These are phyloP conservation scores for Kluyveromyces lactis DNA, from an alignment of 805 yeast species.

Conservation along the genomic window DNA sequence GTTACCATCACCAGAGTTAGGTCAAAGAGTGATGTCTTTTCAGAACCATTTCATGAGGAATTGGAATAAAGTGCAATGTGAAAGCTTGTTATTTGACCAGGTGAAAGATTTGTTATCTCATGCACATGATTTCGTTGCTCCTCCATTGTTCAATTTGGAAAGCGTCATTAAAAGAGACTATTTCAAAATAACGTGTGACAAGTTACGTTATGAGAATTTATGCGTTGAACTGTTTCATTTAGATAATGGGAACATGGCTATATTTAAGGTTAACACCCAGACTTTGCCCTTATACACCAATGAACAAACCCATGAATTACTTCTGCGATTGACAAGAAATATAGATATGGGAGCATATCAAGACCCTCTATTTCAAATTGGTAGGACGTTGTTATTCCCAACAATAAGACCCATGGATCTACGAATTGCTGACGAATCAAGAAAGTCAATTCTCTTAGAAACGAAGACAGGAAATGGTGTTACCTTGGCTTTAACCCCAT, in stretches of 20 bases:
- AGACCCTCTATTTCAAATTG: slow-evolving; percentile 12
- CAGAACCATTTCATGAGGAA: slow-evolving; percentile 11
- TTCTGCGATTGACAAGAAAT: not conserved
- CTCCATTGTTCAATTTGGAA: slow-evolving; percentile 13
- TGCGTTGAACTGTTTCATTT: slow-evolving; percentile 22
- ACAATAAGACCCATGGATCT: slow-evolving; percentile 19
- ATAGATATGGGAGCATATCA: slow-evolving; percentile 7
- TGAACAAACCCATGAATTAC: slow-evolving; percentile 3
- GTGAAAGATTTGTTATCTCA: slow-evolving; percentile 21
- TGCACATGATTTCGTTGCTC: slow-evolving; percentile 10
- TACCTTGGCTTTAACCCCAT: slow-evolving; percentile 13
- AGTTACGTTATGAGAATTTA: slow-evolving; percentile 11
- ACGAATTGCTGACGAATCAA: slow-evolving; percentile 7
- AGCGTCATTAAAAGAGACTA: slow-evolving; percentile 15
- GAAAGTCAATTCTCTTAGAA: slow-evolving; percentile 11
- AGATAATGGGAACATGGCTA: slow-evolving; percentile 19
- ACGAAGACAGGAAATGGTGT: slow-evolving; percentile 19
- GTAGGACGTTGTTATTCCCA: slow-evolving; percentile 23
- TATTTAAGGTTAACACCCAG: slow-evolving; percentile 20
- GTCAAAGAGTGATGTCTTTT: slow-evolving; percentile 12
- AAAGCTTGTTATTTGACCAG: slow-evolving; percentile 14
- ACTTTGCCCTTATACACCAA: slow-evolving; percentile 8
- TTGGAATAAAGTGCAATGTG: slow-evolving; percentile 11
- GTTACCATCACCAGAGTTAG: slow-evolving; percentile 6
- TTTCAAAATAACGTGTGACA: slow-evolving; percentile 16